phyloP scores from a whole-genome alignment of 2,329 filamentous ascomycete genomes.

The Clonostachys rosea region DNA sequence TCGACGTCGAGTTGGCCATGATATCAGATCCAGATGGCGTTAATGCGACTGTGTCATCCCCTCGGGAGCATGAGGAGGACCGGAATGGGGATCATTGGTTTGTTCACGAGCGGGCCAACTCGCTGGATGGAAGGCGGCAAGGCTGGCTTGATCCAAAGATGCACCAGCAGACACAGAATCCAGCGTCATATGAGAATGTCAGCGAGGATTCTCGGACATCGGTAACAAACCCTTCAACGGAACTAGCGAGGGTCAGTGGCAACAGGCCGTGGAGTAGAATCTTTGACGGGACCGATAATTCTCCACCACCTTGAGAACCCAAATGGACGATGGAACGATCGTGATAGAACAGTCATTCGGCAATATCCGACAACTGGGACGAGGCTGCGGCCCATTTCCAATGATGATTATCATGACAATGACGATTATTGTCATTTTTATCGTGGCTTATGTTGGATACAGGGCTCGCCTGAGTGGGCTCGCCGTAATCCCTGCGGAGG shows the following conservation, averaged over 20 bases:
- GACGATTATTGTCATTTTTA: too few relatives aligned
- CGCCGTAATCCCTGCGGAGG: too few relatives aligned
- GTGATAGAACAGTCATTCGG: too few relatives aligned
- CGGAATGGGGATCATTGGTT: not conserved
- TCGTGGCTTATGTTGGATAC: too few relatives aligned
- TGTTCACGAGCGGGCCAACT: not conserved
- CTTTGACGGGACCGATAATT: not conserved
- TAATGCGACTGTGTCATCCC: too few relatives aligned
- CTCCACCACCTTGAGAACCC: too few relatives aligned
- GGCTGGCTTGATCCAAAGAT: conserved; percentile 1
- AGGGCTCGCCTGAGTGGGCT: too few relatives aligned
- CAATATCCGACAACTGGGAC: too few relatives aligned
- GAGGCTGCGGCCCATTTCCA: too few relatives aligned
- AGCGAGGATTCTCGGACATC: not conserved
- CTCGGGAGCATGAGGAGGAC: not conserved
- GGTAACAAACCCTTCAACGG: not conserved
- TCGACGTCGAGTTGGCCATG: not conserved
- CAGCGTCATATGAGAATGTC: not conserved
- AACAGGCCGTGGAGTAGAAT: conserved; percentile 1
- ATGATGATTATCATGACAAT: too few relatives aligned
- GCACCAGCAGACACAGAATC: not conserved
- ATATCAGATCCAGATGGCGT: not conserved
- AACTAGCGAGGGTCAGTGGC: not conserved
- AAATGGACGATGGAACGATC: too few relatives aligned
- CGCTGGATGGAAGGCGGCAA: conserved; percentile 1